These are phyloP conservation scores for Bipolaris oryzae DNA, from an alignment of 2,329 filamentous ascomycete species.

Conservation along the genomic window DNA sequence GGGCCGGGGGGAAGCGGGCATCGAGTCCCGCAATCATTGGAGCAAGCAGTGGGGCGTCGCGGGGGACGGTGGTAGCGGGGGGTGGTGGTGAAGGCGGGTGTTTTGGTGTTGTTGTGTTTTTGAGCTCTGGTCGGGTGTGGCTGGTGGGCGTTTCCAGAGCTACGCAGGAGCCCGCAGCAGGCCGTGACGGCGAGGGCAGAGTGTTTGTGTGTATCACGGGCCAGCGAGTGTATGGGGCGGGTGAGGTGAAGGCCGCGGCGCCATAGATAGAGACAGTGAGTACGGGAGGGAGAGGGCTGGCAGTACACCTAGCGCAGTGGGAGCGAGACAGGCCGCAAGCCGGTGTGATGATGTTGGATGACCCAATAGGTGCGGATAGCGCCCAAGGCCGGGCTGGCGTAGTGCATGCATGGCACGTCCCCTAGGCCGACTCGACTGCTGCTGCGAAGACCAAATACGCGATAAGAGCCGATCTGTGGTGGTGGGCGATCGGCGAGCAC, in stretches of 20 bases:
- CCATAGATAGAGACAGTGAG: not conserved
- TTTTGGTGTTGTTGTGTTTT: constrained; percentile 13
- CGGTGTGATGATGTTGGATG: constrained; percentile 12
- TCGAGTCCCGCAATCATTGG: constrained; percentile 32
- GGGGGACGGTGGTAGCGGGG: constrained; percentile 6
- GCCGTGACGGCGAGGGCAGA: not conserved
- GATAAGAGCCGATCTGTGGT: constrained; percentile 9
- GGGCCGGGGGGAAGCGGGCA: constrained; percentile 34
- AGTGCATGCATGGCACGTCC: not conserved
- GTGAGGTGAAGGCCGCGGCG: constrained; percentile 11
- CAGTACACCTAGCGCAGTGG: constrained; percentile 7
- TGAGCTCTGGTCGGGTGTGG: constrained; percentile 3
- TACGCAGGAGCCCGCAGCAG: constrained; percentile 10
- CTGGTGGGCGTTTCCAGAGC: constrained; percentile 14
- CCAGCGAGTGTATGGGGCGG: constrained; percentile 20
- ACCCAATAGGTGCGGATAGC: constrained; percentile 11
- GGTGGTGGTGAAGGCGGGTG: not conserved
- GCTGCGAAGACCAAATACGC: constrained; percentile 1
- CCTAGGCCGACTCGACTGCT: not conserved
- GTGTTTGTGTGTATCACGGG: not conserved
- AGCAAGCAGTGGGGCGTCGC: constrained; percentile 21
- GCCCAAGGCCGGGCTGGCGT: constrained; percentile 6
- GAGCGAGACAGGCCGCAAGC: constrained; percentile 2
- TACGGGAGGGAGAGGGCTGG: constrained; percentile 8
- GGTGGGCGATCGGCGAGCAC: constrained; percentile 4